These are phyloP conservation scores for Sporothrix variecibatus DNA, from an alignment of 2,329 filamentous ascomycete species.

Conservation along the genomic window DNA sequence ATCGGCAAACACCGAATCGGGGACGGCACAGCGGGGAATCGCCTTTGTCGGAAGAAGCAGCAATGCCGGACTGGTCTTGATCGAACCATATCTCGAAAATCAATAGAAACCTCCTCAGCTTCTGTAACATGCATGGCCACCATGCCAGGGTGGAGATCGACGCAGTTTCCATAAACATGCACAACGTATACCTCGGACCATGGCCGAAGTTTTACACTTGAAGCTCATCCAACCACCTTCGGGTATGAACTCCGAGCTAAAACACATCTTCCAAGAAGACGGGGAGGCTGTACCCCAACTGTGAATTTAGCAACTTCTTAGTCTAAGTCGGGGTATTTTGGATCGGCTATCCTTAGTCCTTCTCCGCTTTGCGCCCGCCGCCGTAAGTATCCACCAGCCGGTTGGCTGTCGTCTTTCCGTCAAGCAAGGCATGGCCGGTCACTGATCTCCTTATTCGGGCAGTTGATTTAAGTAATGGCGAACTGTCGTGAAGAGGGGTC, in stretches of 20 bases:
- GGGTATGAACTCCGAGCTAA: slow-evolving; percentile 2
- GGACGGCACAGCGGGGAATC: background rate
- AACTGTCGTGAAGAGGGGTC: background rate
- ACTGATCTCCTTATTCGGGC: background rate
- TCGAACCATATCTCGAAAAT: no score
- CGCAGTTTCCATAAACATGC: background rate
- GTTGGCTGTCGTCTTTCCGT: background rate
- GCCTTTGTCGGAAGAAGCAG: no score
- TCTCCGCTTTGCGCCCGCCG: background rate
- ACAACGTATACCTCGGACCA: background rate
- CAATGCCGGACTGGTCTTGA: no score
- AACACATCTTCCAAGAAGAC: background rate
- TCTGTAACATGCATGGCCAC: background rate
- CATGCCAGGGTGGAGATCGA: background rate
- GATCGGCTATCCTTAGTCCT: background rate
- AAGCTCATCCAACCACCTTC: background rate
- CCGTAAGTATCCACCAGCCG: background rate
- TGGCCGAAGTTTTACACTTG: background rate
- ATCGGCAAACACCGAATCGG: background rate
- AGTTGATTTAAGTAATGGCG: background rate
- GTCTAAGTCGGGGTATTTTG: background rate
- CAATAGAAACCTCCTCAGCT: no score
- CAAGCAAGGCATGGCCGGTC: background rate
- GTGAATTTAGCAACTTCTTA: background rate
- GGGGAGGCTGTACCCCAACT: background rate